phyloP scores from a whole-genome alignment of 2,329 filamentous ascomycete species.

The Cladophialophora exuberans region DNA sequence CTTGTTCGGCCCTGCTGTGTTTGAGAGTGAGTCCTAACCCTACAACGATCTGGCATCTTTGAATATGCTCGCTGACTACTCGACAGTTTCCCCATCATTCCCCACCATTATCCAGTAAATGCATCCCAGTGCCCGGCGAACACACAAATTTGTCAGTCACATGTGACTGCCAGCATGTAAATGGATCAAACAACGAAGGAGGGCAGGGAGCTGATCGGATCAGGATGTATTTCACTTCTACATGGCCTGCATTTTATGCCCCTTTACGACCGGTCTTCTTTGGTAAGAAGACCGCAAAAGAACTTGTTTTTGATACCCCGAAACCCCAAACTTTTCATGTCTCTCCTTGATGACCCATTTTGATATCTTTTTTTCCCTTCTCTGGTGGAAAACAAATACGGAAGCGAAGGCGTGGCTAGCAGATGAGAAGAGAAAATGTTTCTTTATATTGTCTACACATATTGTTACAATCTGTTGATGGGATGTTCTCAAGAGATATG shows the following conservation, averaged over 20 bases:
- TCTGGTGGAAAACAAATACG: not conserved
- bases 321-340: no score
- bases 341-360: constrained; percentile 21
- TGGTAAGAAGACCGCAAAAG: no score
- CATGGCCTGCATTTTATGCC: no score
- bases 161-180: not conserved
- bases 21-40: constrained; percentile 28
- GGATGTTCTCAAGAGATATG: constrained; percentile 5
- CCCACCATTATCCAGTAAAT: constrained; percentile 11
- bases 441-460: constrained; percentile 3
- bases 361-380: not conserved
- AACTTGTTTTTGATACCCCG: constrained; percentile 2
- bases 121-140: not conserved
- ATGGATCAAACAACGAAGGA: not conserved
- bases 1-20: constrained; percentile 32
- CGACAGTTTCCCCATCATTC: constrained; percentile 22
- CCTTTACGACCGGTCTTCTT: no score
- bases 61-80: not conserved
- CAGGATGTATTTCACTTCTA: no score
- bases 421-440: not conserved
- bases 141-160: no score
- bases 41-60: not conserved
- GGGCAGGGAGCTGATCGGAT: no score
- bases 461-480: constrained; percentile 6
- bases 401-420: not conserved